Evolutionary conservation across 2,329 filamentous ascomycete species (phyloP), one percentile per base, ranked within the genome.

Genomic region (Ophiostoma sp.): DNA sequence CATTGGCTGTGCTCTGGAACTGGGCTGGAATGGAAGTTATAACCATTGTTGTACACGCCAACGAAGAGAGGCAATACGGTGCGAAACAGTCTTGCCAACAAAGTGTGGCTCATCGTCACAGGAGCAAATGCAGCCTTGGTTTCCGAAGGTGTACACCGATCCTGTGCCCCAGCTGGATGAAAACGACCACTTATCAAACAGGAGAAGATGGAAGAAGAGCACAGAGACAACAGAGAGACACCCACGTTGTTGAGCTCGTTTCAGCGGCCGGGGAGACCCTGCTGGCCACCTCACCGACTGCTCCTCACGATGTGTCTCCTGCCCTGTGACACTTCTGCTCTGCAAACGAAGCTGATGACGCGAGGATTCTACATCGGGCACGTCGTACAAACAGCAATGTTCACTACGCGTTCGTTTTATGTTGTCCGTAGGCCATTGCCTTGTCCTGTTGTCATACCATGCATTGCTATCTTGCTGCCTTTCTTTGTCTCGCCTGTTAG

Each of bases 71-170:
- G 14, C 42, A 11, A 45, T 44, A 44, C 14, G 9, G 9, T 45
- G 14, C 14, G 12, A 47, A 12, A 47, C 45, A 4, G 45, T 47
- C 45, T 47, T 47, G 45, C 45, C 12, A 18, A 44, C 27, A 18
- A 44, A 40, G 63, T 49, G 49, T 66, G 67, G 67, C 42, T 40
- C 67, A 68, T 68, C 63, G 49, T 60, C 18, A 49, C 65, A 11
- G 18, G 60, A 47, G 62, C 52, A n/a, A 27, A 55, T 65, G 67
- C 67, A 68, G 64, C 49, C 63, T 58, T 45, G 52, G 42, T 52
- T 41, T 68, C 64, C 49, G 67, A 65, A 49, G 63, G 49, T n/a
- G 41, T 52, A 68, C 67, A 66, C 64, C 67, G 63, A 68, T 68
- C 63, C 63, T n/a, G 67, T 60, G 45, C 49, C 27, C 27, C 16